A percentile compares a stretch with the other conserved stretches of the same genome.
Evolutionary conservation across 129 eudicot genomes (phyloP).

Genomic region (Kitagawia praeruptora): DNA sequence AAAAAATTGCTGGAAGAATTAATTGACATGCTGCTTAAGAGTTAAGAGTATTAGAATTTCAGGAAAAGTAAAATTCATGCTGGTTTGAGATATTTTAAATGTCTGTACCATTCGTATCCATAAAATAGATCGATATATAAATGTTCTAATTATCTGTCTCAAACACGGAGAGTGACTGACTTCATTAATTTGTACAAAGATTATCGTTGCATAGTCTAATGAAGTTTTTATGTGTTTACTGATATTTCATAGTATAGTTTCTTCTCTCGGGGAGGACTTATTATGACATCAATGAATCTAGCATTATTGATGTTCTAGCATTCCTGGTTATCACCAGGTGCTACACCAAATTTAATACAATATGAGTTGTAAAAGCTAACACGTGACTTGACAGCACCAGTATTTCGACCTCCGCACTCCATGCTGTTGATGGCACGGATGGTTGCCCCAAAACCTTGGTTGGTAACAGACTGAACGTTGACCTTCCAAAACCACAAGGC

Average conservation of each 20-base stretch:
- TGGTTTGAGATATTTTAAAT: too few relatives aligned
- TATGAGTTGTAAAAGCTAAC: neutral
- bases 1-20: too few relatives aligned
- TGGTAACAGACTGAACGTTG: constrained; percentile 13
- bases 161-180: neutral
- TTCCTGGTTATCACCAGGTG: constrained; percentile 5
- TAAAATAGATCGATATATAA: neutral
- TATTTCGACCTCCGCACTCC: neutral
- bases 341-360: constrained; percentile 4
- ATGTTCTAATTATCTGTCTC: too few relatives aligned
- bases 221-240: neutral
- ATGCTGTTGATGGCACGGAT: neutral
- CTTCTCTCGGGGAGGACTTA: too few relatives aligned
- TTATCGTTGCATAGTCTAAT: neutral
- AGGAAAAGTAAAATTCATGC: too few relatives aligned
- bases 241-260: too few relatives aligned
- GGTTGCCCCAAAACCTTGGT: constrained; percentile 9
- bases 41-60: too few relatives aligned
- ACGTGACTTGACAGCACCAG: neutral
- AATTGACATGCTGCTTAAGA: too few relatives aligned
- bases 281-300: neutral
- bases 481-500: constrained; percentile 31
- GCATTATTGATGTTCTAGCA: constrained; percentile 5
- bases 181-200: neutral
- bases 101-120: too few relatives aligned